Conservation (phyloP, 2,329 filamentous ascomycete species). For the Aspergillus bombycis region DNA sequence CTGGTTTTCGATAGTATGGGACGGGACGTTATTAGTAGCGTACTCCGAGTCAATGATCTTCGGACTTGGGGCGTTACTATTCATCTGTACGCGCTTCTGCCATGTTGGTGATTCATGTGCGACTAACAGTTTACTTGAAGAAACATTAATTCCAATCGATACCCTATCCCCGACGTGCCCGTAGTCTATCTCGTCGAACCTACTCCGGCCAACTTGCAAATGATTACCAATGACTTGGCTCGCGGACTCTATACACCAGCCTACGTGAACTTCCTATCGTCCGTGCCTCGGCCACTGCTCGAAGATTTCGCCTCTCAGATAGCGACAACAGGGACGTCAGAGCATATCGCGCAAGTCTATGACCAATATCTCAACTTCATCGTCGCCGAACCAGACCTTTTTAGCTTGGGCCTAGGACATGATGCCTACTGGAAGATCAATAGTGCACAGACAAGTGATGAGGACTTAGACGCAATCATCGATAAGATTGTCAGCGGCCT, state of each 20-base stretch:
- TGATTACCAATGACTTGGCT: constrained; percentile 82
- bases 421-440: constrained; percentile 97
- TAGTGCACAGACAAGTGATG: constrained; percentile 86
- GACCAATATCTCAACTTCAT: constrained; percentile 99
- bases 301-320: constrained; percentile 95
- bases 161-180: constrained; percentile 93
- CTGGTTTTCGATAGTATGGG: constrained; percentile 92
- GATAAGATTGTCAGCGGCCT: constrained; percentile 92
- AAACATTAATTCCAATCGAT: constrained; percentile 78
- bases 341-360: constrained; percentile 88
- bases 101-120: constrained; percentile 15
- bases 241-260: constrained; percentile 88
- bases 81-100: constrained; percentile 68
- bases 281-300: constrained; percentile 82
- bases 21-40: constrained; percentile 94
- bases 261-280: constrained; percentile 96
- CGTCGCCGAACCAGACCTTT: constrained; percentile 91
- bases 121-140: constrained; percentile 47
- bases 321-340: constrained; percentile 78
- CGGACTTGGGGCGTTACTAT: constrained; percentile 94
- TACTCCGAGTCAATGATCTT: constrained; percentile 90
- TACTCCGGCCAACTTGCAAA: constrained; percentile 75
- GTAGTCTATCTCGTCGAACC: constrained; percentile 97
- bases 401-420: constrained; percentile 90
- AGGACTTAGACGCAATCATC: constrained; percentile 82